A percentile compares a stretch with the other conserved stretches of the same genome.
Conservation (phyloP, 1,284 basidiomycete genomes). For the Paramarasmius palmivorus region DNA sequence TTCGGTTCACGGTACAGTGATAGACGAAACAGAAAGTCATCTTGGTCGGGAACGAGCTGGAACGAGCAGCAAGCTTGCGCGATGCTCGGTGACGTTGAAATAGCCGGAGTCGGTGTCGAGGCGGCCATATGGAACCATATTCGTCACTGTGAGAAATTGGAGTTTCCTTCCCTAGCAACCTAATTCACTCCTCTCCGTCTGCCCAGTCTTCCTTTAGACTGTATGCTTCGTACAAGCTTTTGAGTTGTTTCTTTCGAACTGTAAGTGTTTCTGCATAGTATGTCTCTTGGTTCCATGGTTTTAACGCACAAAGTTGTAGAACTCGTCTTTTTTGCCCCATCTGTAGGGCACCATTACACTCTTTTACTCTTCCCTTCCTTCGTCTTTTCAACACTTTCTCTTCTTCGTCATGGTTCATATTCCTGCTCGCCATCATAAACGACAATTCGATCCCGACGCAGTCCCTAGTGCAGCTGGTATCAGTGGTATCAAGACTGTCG, state of each 20-base stretch:
- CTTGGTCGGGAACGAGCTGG: too few species aligned
- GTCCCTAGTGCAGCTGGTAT: slow-evolving; percentile 55
- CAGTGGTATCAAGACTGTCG: slow-evolving; percentile 42
- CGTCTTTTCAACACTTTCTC: background rate
- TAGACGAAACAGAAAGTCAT: too few species aligned
- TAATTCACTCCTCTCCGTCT: background rate
- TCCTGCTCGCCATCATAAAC: slow-evolving; percentile 5
- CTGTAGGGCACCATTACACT: background rate
- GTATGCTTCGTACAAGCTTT: background rate
- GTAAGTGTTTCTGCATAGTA: background rate
- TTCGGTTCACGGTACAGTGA: too few species aligned
- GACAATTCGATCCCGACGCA: slow-evolving; percentile 37
- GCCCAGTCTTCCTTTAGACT: background rate
- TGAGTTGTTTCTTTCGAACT: background rate
- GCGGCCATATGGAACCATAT: too few species aligned
- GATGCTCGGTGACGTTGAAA: too few species aligned
- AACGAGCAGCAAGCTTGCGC: too few species aligned
- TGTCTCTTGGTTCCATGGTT: background rate
- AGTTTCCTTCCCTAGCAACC: too few species aligned
- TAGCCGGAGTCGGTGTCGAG: too few species aligned
- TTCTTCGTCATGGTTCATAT: slow-evolving; percentile 12
- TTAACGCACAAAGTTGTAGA: background rate
- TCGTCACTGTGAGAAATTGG: too few species aligned
- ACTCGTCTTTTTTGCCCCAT: background rate
- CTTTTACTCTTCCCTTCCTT: slow-evolving; percentile 9